Conservation (phyloP, 1,284 basidiomycete species). For the Cryptococcus wingfieldii region DNA sequence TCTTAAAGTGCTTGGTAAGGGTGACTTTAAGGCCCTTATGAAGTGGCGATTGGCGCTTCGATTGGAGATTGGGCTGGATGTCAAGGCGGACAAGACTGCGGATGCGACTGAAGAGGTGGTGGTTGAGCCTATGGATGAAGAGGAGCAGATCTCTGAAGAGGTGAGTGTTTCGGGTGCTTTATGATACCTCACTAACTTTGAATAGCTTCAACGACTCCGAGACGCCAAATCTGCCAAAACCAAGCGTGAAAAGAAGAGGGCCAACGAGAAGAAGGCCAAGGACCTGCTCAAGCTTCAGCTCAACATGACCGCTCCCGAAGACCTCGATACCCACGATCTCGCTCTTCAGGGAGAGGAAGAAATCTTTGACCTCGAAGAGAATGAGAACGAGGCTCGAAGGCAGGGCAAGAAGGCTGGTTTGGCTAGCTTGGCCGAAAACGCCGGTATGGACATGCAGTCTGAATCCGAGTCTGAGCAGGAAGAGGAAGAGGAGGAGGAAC, state of each 20-base stretch:
- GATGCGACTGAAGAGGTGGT: slow-evolving; percentile 73
- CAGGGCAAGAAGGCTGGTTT: slow-evolving; percentile 47
- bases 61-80: slow-evolving; percentile 79
- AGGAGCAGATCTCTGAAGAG: slow-evolving; percentile 81
- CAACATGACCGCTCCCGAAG: slow-evolving; percentile 96
- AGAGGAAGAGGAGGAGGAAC: slow-evolving; percentile 54
- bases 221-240: slow-evolving; percentile 67
- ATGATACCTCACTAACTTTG: slow-evolving; percentile 7
- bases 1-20: slow-evolving; percentile 94
- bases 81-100: slow-evolving; percentile 64
- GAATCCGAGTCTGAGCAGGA: slow-evolving; percentile 27
- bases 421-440: slow-evolving; percentile 46
- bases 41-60: slow-evolving; percentile 84
- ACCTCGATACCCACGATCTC: slow-evolving; percentile 71
- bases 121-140: slow-evolving; percentile 76
- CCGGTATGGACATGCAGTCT: slow-evolving; percentile 40
- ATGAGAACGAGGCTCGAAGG: slow-evolving; percentile 55
- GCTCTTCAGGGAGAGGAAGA: slow-evolving; percentile 65
- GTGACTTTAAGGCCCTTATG: slow-evolving; percentile 89
- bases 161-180: slow-evolving; percentile 51
- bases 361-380: slow-evolving; percentile 73
- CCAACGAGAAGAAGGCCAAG: slow-evolving; percentile 83
- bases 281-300: slow-evolving; percentile 94
- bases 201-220: slow-evolving; percentile 76
- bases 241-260: slow-evolving; percentile 77